These are phyloP conservation scores for Castanea sativa DNA, from an alignment of 306 rosid genomes.

Conservation along the genomic window DNA sequence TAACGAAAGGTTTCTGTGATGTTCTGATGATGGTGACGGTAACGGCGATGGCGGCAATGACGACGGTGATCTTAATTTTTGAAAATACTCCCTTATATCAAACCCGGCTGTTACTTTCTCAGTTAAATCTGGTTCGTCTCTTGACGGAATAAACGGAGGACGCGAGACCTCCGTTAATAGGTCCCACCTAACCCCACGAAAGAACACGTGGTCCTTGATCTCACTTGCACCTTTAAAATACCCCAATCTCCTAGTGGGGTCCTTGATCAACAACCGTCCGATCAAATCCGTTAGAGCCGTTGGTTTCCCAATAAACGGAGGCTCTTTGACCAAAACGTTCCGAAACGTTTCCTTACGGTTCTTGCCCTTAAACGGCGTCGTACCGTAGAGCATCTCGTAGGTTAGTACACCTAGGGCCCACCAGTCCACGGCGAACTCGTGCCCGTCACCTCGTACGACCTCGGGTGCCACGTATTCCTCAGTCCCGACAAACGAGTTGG, in stretches of 20 bases:
- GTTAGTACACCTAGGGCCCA: conserved; percentile 83
- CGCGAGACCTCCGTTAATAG: conserved; percentile 63
- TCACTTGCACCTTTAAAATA: conserved; percentile 65
- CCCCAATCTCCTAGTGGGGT: conserved; percentile 70
- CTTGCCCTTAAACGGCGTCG: conserved; percentile 94
- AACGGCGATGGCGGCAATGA: conserved; percentile 59
- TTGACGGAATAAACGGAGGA: conserved; percentile 74
- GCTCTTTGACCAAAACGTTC: conserved; percentile 52
- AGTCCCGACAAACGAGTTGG: conserved; percentile 92
- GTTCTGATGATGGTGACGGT: conserved; percentile 35
- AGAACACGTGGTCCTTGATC: conserved; percentile 80
- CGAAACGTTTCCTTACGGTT: conserved; percentile 78
- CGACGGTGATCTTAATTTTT: conserved; percentile 49
- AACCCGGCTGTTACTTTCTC: conserved; percentile 2
- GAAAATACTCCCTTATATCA: conserved; percentile 53
- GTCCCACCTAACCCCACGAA: conserved; percentile 81
- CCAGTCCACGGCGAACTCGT: conserved; percentile 95
- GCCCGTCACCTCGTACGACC: conserved; percentile 82
- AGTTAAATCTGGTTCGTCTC: conserved; percentile 33
- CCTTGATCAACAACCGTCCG: conserved; percentile 62
- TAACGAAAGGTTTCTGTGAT: conserved; percentile 16
- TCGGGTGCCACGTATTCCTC: conserved; percentile 95
- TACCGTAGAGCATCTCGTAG: conserved; percentile 79
- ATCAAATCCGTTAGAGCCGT: conserved; percentile 68
- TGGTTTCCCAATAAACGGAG: conserved; percentile 61